Percentiles rank a stretch among this genome's conserved stretches.
Conservation (phyloP, 192 early-diverging fungal species). For the Coemansia sp. region DNA sequence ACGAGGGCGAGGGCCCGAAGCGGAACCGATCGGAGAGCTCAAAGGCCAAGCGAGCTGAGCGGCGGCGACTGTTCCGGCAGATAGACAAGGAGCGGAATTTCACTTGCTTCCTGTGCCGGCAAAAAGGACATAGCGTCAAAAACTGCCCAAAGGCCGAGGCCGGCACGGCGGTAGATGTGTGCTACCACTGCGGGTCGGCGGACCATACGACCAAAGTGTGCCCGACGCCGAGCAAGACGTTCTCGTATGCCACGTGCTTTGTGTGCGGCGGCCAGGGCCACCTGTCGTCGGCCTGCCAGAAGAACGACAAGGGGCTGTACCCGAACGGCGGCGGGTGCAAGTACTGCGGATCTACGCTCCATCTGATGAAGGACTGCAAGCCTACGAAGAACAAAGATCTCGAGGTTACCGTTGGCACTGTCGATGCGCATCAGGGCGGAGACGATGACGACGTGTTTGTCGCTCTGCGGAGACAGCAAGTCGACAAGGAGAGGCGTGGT, state of each 20-base stretch:
- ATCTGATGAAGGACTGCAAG: conserved; percentile 79
- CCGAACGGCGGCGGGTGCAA: conserved; percentile 88
- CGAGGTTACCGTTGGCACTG: conserved; percentile 63
- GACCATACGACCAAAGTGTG: conserved; percentile 85
- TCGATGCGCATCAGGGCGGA: conserved; percentile 80
- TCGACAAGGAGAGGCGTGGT: conserved; percentile 23
- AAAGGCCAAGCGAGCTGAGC: conserved; percentile 27
- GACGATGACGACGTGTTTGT: conserved; percentile 84
- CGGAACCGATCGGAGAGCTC: conserved; percentile 18
- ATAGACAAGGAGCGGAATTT: conserved; percentile 38
- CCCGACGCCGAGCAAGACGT: conserved; percentile 53
- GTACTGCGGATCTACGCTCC: conserved; percentile 84
- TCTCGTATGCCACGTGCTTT: conserved; percentile 84
- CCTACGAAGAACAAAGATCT: conserved; percentile 55
- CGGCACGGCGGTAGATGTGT: conserved; percentile 58
- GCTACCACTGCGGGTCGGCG: conserved; percentile 85
- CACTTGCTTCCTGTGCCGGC: conserved; percentile 82
- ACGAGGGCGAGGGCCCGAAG: conserved; percentile 7
- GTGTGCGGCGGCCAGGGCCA: conserved; percentile 85
- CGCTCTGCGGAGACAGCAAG: conserved; percentile 34
- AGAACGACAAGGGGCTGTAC: conserved; percentile 87
- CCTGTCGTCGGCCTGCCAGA: conserved; percentile 73
- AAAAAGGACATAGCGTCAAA: conserved; percentile 78
- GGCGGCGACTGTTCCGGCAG: conserved; percentile 32
- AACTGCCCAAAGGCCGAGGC: conserved; percentile 69